phyloP scores from a whole-genome alignment of 2,329 filamentous ascomycete genomes.

The Penicillium sp. region DNA sequence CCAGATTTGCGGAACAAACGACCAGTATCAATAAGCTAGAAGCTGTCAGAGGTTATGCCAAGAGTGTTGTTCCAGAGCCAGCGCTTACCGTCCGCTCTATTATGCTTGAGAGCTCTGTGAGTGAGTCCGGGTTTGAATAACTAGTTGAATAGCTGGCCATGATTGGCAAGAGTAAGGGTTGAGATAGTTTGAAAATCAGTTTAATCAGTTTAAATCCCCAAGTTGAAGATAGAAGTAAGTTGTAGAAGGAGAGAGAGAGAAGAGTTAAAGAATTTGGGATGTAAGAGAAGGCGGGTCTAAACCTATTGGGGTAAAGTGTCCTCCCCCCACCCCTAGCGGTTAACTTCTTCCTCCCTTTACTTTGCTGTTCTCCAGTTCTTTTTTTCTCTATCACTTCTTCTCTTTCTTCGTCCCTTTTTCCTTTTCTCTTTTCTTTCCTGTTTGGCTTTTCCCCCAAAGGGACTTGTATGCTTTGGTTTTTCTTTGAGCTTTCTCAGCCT shows the following conservation, averaged over 20 bases:
- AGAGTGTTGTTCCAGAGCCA: constrained; percentile 10
- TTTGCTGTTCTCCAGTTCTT: constrained; percentile 17
- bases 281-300: constrained; percentile 16
- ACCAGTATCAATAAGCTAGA: constrained; percentile 44
- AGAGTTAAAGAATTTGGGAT: neutral
- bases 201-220: too few species aligned
- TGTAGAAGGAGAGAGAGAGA: neutral
- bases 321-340: constrained; percentile 24
- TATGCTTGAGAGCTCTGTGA: constrained; percentile 11
- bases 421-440: constrained; percentile 26
- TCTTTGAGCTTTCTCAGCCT: constrained; percentile 10
- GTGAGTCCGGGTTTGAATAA: constrained; percentile 9
- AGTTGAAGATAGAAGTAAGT: neutral
- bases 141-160: constrained; percentile 7
- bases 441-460: constrained; percentile 25
- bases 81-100: constrained; percentile 12
- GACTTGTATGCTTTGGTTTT: constrained; percentile 14
- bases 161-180: neutral
- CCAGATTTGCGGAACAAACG: constrained; percentile 42
- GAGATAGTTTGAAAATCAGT: too few species aligned
- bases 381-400: constrained; percentile 17
- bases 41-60: constrained; percentile 19
- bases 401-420: constrained; percentile 20
- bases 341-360: constrained; percentile 26
- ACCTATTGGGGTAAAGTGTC: constrained; percentile 22